A percentile compares a stretch with the other conserved stretches of the same genome.
Conservation (phyloP, 805 yeast species). For the Pichia manshurica region DNA sequence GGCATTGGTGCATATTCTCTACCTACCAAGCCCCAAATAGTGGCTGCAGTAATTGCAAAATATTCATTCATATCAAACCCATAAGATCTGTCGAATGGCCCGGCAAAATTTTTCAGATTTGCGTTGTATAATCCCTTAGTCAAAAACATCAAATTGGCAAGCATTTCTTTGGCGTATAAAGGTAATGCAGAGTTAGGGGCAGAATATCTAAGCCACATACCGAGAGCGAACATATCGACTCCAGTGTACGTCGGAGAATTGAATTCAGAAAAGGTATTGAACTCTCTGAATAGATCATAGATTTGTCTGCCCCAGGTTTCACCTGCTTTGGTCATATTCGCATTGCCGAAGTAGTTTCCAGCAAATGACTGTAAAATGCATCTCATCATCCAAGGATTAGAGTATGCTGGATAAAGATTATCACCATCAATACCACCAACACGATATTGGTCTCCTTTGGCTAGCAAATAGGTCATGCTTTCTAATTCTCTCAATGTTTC, state of each 20-base stretch:
- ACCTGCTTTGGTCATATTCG: not conserved
- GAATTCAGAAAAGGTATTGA: not conserved
- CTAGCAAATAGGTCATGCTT: not conserved
- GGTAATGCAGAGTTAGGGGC: not conserved
- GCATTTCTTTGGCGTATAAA: not conserved
- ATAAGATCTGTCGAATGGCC: constrained; percentile 2
- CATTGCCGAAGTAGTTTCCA: not conserved
- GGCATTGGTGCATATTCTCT: constrained; percentile 2
- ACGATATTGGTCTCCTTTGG: constrained; percentile 1
- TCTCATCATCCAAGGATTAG: constrained; percentile 1
- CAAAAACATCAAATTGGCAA: not conserved
- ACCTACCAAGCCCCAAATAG: constrained; percentile 3
- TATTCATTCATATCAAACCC: constrained; percentile 4
- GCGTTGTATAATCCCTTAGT: not conserved
- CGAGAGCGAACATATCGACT: constrained; percentile 1
- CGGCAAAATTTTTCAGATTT: constrained; percentile 1
- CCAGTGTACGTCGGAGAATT: constrained; percentile 3
- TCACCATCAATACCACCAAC: constrained; percentile 3
- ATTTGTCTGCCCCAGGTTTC: not conserved
- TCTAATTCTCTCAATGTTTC: not conserved
- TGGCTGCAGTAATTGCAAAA: constrained; percentile 1
- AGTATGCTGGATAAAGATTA: constrained; percentile 1
- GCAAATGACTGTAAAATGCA: not conserved
- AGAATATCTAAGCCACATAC: constrained; percentile 1
- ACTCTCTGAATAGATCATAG: not conserved